Conservation (phyloP, 768 basidiomycete species). For the Clavaria fumosa region DNA sequence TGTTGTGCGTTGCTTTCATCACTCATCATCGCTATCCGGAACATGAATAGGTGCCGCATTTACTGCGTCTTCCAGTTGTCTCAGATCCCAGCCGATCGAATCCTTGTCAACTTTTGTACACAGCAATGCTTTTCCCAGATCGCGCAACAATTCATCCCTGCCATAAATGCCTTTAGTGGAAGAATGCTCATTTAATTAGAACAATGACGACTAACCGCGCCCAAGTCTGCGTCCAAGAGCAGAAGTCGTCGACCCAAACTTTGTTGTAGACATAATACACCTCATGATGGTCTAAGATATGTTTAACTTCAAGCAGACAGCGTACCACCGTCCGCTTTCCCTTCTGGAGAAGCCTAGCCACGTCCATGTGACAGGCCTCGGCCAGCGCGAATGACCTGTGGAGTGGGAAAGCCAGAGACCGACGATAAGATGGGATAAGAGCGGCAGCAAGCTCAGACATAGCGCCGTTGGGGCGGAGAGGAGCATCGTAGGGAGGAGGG, state of each 20-base stretch:
- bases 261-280: constrained; percentile 83
- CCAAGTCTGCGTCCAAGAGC: constrained; percentile 59
- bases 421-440: constrained; percentile 53
- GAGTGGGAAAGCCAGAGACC: constrained; percentile 60
- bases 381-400: constrained; percentile 66
- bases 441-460: constrained; percentile 32
- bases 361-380: constrained; percentile 51
- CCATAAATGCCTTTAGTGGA: constrained; percentile 2
- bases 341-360: constrained; percentile 35
- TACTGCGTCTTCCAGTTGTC: constrained; percentile 45
- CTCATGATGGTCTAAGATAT: constrained; percentile 65
- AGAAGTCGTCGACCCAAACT: constrained; percentile 76
- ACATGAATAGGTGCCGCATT: constrained; percentile 16
- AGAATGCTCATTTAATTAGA: not conserved
- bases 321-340: constrained; percentile 51
- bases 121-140: constrained; percentile 29
- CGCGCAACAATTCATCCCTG: constrained; percentile 43
- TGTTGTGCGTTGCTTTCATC: no score
- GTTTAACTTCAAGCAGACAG: constrained; percentile 56
- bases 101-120: constrained; percentile 32
- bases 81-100: constrained; percentile 55
- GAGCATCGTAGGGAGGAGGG: constrained; percentile 34
- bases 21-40: constrained; percentile 64
- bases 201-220: constrained; percentile 38
- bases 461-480: constrained; percentile 19